Evolutionary conservation across 2,329 filamentous ascomycete species (phyloP).

Genomic region (Rutstroemia sp.): DNA sequence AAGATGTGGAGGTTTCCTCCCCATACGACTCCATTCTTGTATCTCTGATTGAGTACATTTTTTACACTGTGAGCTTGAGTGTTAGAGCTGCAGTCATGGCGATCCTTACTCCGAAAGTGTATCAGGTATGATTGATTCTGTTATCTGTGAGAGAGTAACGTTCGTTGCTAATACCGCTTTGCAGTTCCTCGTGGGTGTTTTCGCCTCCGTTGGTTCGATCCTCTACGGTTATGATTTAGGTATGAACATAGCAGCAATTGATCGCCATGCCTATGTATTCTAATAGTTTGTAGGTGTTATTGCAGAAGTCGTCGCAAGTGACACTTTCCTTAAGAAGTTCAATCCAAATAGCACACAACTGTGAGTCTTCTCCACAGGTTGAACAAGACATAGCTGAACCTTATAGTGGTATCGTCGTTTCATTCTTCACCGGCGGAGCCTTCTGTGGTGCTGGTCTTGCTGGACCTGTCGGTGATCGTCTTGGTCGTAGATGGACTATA

Average conservation of each 20-base stretch:
- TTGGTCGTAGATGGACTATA: conserved; percentile 68
- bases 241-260: conserved; percentile 33
- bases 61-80: conserved; percentile 1
- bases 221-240: conserved; percentile 50
- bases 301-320: conserved; percentile 36
- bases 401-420: conserved; percentile 63
- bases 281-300: conserved; percentile 17
- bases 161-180: not conserved
- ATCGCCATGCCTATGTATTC: conserved; percentile 9
- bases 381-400: not conserved
- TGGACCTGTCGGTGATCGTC: conserved; percentile 43
- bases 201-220: conserved; percentile 48
- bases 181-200: conserved; percentile 34
- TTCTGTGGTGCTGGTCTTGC: conserved; percentile 50
- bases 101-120: conserved; percentile 29
- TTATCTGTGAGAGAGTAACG: not conserved
- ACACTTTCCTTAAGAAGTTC: conserved; percentile 37
- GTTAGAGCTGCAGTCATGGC: conserved; percentile 14
- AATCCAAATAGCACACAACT: conserved; percentile 24
- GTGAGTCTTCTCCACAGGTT: conserved; percentile 13
- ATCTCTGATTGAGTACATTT: not conserved
- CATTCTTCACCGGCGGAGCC: conserved; percentile 63
- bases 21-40: not conserved
- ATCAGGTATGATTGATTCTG: conserved; percentile 21
- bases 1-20: conserved; percentile 1